These are phyloP conservation scores for Pascua guehoae DNA, from an alignment of 1,284 basidiomycete species.

Conservation along the genomic window DNA sequence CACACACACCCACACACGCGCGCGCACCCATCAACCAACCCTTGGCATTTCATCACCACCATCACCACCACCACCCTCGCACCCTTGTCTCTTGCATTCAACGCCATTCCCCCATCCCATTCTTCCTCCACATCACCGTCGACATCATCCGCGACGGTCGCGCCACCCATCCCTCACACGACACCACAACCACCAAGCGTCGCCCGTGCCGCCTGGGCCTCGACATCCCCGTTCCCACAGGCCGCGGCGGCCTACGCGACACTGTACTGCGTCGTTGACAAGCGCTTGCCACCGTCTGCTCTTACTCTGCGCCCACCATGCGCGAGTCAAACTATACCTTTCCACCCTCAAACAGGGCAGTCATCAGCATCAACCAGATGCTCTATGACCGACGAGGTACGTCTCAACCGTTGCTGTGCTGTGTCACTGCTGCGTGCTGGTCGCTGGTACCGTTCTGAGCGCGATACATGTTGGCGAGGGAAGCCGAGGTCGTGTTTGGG, in stretches of 20 bases:
- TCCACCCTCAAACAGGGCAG: conserved; percentile 90
- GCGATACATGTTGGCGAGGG: no score
- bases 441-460: no score
- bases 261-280: neutral
- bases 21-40: neutral
- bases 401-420: conserved; percentile 33
- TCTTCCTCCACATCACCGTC: neutral
- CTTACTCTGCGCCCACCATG: conserved; percentile 55
- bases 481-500: neutral
- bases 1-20: no score
- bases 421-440: neutral
- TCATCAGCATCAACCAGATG: conserved; percentile 88
- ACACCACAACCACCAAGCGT: no score
- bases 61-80: no score
- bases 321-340: conserved; percentile 96
- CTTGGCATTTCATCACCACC: no score
- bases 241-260: neutral
- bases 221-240: neutral
- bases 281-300: neutral
- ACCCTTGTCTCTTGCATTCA: no score
- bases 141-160: neutral
- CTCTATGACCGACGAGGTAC: conserved; percentile 92
- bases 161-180: conserved; percentile 1
- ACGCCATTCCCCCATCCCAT: neutral
- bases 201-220: no score